Conservation (phyloP, 2,329 filamentous ascomycete genomes). For the Colletotrichum lentis region DNA sequence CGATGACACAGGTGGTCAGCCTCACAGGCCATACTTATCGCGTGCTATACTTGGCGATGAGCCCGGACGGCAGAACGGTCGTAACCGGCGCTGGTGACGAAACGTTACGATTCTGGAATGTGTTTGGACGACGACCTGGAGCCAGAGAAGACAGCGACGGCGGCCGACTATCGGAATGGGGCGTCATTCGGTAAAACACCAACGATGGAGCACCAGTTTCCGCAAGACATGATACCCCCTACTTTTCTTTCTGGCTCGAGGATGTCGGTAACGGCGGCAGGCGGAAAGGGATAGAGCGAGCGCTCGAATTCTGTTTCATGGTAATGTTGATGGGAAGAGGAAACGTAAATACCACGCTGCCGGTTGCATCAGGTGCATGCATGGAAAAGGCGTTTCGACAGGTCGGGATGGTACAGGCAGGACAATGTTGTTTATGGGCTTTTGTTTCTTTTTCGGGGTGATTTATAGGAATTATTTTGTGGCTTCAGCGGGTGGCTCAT, state of each 20-base stretch:
- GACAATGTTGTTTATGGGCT: constrained; percentile 13
- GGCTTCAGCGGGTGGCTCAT: constrained; percentile 10
- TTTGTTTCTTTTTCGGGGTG: background rate
- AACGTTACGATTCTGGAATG: constrained; percentile 95
- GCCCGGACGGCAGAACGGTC: constrained; percentile 90
- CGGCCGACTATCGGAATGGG: constrained; percentile 78
- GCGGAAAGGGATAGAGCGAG: constrained; percentile 17
- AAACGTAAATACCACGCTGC: constrained; percentile 33
- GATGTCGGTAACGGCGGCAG: constrained; percentile 8
- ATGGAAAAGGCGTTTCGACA: constrained; percentile 35
- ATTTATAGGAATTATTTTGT: constrained; percentile 12
- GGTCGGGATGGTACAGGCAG: constrained; percentile 3
- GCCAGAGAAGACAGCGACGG: constrained; percentile 73
- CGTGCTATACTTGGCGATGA: constrained; percentile 96
- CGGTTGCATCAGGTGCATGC: constrained; percentile 36
- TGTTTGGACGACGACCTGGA: constrained; percentile 84
- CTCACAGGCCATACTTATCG: constrained; percentile 96
- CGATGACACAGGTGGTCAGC: constrained; percentile 95
- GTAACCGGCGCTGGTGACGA: constrained; percentile 97
- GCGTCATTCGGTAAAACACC: constrained; percentile 73
- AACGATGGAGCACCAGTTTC: background rate
- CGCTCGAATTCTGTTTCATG: constrained; percentile 14
- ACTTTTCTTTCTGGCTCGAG: constrained; percentile 1
- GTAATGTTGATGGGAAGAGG: constrained; percentile 14
- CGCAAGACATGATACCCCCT: constrained; percentile 3